Evolutionary conservation across 495 filamentous ascomycete species (phyloP), one percentile per base, ranked within the genome.

Genomic region (Trypethelium eluteriae): DNA sequence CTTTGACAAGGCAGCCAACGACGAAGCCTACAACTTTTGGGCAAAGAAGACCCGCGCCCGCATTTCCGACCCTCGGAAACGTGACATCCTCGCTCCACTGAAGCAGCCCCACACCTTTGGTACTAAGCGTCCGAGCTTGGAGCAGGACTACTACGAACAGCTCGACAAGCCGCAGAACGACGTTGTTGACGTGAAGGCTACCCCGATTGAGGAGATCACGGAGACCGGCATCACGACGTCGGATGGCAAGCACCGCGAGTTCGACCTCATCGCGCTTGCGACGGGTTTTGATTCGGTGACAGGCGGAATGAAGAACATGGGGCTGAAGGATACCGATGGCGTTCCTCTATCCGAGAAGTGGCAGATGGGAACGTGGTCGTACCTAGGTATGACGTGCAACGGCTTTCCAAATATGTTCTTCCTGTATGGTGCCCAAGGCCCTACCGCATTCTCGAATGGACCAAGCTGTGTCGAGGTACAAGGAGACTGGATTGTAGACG

Each of bases 321-420:
- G 80, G 3, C 70, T 86, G 62, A 71, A 72, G 18, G 80, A 80
- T 66, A 68, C 78, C 44, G 65, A 80, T 56, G 81, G 78, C 4
- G 66, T 73, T 6, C 70, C 72, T 14, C 73, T 86, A 10, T 49
- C 72, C 0, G 79, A 84, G 38, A 78, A 81, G 61, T 86, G 84
- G 84, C 68, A 64, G 32, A 39, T 66, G 2, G 80, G 79, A 2
- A 79, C 78, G 2, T 75, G 75, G 62, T 81, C 81, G 0, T 80
- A 80, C 65, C 76, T 86, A 0, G 83, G 83, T 9, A 74, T 83
- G 66, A 76, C 76, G 2, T 76, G 78, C 44, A 70, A 70, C 64
- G 79, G 78, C 47, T 84, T 78, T 64, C 83, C 83, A 62, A 86
- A 86, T 71, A 76, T 83, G 73, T 84, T 84, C 76, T 79, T 80